These are phyloP conservation scores for Gossypium gossypioides DNA, from an alignment of 441 rosid genomes.

Conservation along the genomic window DNA sequence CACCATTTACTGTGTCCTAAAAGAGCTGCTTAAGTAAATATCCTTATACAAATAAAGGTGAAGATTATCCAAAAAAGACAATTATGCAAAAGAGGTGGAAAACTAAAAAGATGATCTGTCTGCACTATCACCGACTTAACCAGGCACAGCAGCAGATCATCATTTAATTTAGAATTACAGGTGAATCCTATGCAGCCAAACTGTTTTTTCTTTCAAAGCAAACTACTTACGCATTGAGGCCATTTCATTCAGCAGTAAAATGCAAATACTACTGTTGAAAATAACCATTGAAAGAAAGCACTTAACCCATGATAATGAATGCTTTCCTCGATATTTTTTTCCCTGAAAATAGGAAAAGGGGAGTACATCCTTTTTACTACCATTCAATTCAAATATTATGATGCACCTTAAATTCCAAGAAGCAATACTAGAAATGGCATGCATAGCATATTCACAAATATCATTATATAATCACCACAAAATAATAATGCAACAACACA, in stretches of 20 bases:
- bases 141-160: background rate
- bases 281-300: background rate
- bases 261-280: background rate
- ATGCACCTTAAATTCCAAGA: background rate
- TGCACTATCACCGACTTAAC: background rate
- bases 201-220: background rate
- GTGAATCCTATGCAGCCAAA: background rate
- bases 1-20: background rate
- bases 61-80: background rate
- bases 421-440: background rate
- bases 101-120: background rate
- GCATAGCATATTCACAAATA: slow-evolving; percentile 8
- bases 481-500: background rate
- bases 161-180: background rate
- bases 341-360: background rate
- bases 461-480: background rate
- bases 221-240: background rate
- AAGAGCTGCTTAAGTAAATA: background rate
- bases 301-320: background rate
- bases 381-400: background rate
- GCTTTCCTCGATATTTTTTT: background rate
- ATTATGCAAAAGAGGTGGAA: background rate
- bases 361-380: background rate
- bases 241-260: slow-evolving; percentile 1
- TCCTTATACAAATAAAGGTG: background rate